Evolutionary conservation across 805 yeast species (phyloP).

Genomic region (Pichia pseudocactophila): DNA sequence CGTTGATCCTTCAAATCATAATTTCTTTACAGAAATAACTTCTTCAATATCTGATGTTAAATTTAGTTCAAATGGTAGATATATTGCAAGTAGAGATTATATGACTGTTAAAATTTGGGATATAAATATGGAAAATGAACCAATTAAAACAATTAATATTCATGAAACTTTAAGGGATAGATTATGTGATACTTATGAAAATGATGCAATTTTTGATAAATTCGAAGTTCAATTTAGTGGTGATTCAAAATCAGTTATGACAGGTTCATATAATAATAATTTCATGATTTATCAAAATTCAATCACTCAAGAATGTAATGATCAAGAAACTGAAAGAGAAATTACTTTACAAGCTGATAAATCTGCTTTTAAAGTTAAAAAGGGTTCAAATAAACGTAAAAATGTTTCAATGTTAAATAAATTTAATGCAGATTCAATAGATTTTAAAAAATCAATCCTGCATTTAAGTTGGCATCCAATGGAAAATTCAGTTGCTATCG

Average conservation of each 20-base stretch:
- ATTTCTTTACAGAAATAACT: slow-evolving; percentile 95
- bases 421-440: slow-evolving; percentile 72
- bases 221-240: slow-evolving; percentile 95
- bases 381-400: slow-evolving; percentile 36
- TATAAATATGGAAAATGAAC: slow-evolving; percentile 91
- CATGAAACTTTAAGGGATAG: slow-evolving; percentile 92
- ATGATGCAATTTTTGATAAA: slow-evolving; percentile 96
- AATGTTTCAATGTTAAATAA: slow-evolving; percentile 41
- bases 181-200: slow-evolving; percentile 94
- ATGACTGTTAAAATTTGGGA: slow-evolving; percentile 98
- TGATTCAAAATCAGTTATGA: slow-evolving; percentile 85
- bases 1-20: slow-evolving; percentile 84
- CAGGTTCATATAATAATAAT: slow-evolving; percentile 95
- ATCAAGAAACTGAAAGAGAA: slow-evolving; percentile 39
- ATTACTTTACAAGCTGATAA: slow-evolving; percentile 95
- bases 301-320: slow-evolving; percentile 23
- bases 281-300: slow-evolving; percentile 94
- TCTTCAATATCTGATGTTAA: slow-evolving; percentile 89
- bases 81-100: slow-evolving; percentile 94
- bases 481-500: slow-evolving; percentile 94
- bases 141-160: slow-evolving; percentile 86
- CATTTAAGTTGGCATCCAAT: slow-evolving; percentile 98
- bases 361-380: slow-evolving; percentile 84
- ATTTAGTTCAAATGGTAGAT: slow-evolving; percentile 85
- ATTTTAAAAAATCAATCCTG: slow-evolving; percentile 87